Conservation (phyloP, 2,329 filamentous ascomycete species). For the Myriosclerotinia duriaeana region DNA sequence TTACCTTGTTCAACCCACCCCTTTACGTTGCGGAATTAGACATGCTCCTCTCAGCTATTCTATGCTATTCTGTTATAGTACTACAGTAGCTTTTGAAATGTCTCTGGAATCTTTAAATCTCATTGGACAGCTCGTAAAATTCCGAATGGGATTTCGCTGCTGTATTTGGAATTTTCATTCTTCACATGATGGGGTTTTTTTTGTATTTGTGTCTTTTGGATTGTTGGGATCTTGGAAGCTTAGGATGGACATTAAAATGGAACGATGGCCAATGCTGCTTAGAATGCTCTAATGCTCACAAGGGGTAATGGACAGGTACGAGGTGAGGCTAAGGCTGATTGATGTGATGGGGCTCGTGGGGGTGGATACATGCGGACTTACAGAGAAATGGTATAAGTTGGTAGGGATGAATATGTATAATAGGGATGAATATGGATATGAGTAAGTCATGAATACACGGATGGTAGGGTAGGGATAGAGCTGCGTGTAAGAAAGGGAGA, state of each 20-base stretch:
- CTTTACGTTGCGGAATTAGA: too few species aligned
- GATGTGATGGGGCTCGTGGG: conserved; percentile 8
- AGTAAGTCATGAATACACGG: not conserved
- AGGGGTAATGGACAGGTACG: conserved; percentile 4
- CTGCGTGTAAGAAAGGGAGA: conserved; percentile 23
- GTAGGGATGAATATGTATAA: too few species aligned
- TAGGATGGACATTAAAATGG: not conserved
- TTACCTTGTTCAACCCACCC: not conserved
- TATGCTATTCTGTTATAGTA: not conserved
- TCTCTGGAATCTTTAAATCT: not conserved
- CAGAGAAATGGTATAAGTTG: too few species aligned
- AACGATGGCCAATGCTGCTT: conserved; percentile 8
- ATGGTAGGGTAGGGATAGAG: conserved; percentile 5
- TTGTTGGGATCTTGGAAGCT: not conserved
- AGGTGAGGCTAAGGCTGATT: conserved; percentile 12
- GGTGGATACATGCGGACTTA: not conserved
- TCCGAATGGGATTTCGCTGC: not conserved
- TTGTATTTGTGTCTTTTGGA: not conserved
- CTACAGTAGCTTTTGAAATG: not conserved
- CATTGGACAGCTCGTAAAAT: conserved; percentile 10
- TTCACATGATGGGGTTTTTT: conserved; percentile 5
- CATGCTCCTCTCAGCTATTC: conserved; percentile 4
- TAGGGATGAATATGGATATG: too few species aligned
- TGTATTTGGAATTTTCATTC: not conserved
- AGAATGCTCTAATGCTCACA: not conserved